These are phyloP conservation scores for Teunomyces aglyptinius DNA, from an alignment of 805 yeast genomes.

Conservation along the genomic window DNA sequence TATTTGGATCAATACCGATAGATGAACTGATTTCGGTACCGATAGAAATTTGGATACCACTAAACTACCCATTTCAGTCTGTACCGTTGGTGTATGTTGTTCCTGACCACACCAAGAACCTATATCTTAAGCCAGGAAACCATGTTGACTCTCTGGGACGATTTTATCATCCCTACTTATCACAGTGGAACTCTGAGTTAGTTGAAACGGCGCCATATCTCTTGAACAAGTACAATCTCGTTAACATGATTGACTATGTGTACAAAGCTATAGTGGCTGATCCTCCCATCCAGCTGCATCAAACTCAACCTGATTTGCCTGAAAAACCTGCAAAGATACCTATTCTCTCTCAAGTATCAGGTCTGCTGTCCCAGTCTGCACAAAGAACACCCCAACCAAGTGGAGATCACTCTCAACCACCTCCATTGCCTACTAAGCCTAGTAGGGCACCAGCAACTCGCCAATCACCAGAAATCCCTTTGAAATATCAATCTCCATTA, in stretches of 20 bases:
- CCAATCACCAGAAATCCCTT: conserved; percentile 13
- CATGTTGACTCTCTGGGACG: conserved; percentile 69
- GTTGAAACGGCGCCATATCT: background rate
- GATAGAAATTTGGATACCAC: conserved; percentile 74
- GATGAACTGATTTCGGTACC: conserved; percentile 39
- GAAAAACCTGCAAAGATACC: conserved; percentile 18
- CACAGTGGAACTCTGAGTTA: conserved; percentile 49
- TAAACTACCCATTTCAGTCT: conserved; percentile 54
- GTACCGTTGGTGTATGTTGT: conserved; percentile 68
- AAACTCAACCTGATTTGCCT: conserved; percentile 20
- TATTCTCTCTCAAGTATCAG: conserved; percentile 1
- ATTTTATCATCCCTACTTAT: conserved; percentile 64
- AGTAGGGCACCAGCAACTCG: background rate
- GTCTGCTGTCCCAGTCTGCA: background rate
- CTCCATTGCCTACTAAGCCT: conserved; percentile 26
- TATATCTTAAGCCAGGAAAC: conserved; percentile 54
- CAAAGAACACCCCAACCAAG: background rate
- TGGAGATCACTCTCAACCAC: conserved; percentile 12
- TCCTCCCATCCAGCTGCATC: conserved; percentile 3
- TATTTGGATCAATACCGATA: conserved; percentile 56
- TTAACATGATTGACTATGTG: conserved; percentile 15
- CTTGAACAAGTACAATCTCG: conserved; percentile 18
- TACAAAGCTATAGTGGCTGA: conserved; percentile 8
- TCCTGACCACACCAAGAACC: conserved; percentile 45
- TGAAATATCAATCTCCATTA: conserved; percentile 32